Base-by-base conservation (phyloP, 2,329 filamentous ascomycete species). In the Amauroascus niger region DNA sequence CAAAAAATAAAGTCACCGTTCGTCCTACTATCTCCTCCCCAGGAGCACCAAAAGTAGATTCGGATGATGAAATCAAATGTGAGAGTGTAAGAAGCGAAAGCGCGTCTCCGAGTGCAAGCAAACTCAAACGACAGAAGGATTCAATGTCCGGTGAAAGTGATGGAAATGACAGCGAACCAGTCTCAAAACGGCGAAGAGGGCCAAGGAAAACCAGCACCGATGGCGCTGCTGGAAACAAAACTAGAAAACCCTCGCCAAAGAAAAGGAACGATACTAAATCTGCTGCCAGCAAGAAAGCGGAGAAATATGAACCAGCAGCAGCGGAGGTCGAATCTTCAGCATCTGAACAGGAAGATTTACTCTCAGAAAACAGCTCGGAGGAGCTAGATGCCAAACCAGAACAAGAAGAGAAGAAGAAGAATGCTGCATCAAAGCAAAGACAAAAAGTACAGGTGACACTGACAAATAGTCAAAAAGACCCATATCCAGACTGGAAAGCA, bases 401-500 rank as follows among this genome's bases (percentile, higher is more conserved):
- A n/a, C 18, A 55, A 13, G 37, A 46, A 11, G 48, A 80, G 13
- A 77, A 86, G 62, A 87, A 87, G 64, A 82, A 88, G 1, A 82
- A 84, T 60, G 69, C 83, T 45, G 81, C 82, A 48, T 83, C 81
- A 40, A 90, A 94, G 69, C 83, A 82, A 45, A 82, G 87, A 43
- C 81, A 91, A 68, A 87, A 88, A 67, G 80, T 91, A 9, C 89
- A 95, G 67, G 81, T 81, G 7, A 86, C 84, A 46, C 73, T 95
- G 55, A 83, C 83, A 64, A 74, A 79, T 16, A 80, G 78, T 49
- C 75, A 71, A 37, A 86, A 88, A 60, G 86, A 95, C 63, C 83
- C 86, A n/a, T 97, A 91, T 69, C 90, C 90, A 0, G 91, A 98
- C 69, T 98, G 93, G 93, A 86, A 88, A 67, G 74, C 86, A 45